A percentile compares a stretch with the other conserved stretches of the same genome.
Evolutionary conservation across 768 basidiomycete species (phyloP).

Genomic region (Tubosaeta brunneosetosa): DNA sequence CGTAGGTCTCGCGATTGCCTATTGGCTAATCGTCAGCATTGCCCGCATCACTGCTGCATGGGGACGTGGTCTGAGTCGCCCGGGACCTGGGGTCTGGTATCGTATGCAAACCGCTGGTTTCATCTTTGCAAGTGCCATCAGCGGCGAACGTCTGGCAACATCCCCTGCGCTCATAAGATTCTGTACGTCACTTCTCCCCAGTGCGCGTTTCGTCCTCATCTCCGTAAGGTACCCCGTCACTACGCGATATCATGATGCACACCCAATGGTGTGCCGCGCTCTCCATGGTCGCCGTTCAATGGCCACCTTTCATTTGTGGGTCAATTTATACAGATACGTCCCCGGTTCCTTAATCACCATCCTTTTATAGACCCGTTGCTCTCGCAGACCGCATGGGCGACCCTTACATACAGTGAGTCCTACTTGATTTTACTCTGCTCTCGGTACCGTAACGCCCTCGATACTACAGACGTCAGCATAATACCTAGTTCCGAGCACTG

Average conservation of each 20-base stretch:
- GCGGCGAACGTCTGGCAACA: constrained; percentile 82
- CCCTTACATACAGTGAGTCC: constrained; percentile 62
- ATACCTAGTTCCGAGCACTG: constrained; percentile 54
- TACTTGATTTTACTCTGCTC: constrained; percentile 7
- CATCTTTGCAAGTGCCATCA: constrained; percentile 87
- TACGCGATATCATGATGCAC: constrained; percentile 89
- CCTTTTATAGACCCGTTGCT: constrained; percentile 74
- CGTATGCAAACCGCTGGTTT: constrained; percentile 81
- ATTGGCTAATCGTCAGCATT: constrained; percentile 76
- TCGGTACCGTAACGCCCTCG: constrained; percentile 7
- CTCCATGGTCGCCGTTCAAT: constrained; percentile 91
- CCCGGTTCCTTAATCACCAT: constrained; percentile 15
- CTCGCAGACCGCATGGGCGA: constrained; percentile 85
- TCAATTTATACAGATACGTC: constrained; percentile 8
- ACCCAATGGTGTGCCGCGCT: constrained; percentile 89
- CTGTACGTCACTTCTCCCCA: constrained; percentile 46
- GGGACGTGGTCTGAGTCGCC: constrained; percentile 60
- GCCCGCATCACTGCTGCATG: constrained; percentile 84
- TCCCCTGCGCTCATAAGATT: constrained; percentile 87
- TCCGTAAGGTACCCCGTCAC: constrained; percentile 75
- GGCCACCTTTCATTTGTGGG: constrained; percentile 90
- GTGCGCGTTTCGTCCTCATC: constrained; percentile 12
- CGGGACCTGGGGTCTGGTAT: constrained; percentile 59
- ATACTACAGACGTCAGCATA: constrained; percentile 64
- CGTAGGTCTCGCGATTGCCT: constrained; percentile 68